Evolutionary conservation across 2,329 filamentous ascomycete genomes (phyloP).

Genomic region (Acrocalymma vagum): DNA sequence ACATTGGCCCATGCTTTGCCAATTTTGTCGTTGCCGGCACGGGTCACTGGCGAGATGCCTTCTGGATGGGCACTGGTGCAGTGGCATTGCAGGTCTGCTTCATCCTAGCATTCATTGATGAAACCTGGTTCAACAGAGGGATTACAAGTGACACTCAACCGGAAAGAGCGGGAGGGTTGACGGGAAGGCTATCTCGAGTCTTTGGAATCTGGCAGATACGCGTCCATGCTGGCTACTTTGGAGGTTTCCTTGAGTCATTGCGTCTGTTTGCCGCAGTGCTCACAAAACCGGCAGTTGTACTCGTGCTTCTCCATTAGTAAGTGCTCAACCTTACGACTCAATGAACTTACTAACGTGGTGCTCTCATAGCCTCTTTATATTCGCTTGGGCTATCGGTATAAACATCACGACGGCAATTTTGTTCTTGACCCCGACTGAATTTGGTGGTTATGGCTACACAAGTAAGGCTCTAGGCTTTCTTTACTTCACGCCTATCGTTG

Average conservation of each 20-base stretch:
- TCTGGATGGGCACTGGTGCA: slow-evolving; percentile 13
- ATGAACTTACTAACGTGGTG: not conserved
- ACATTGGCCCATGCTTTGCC: slow-evolving; percentile 28
- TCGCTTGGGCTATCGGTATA: slow-evolving; percentile 16
- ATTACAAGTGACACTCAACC: not conserved
- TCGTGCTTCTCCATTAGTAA: not conserved
- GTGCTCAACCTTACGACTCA: not conserved
- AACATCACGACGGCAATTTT: slow-evolving; percentile 13
- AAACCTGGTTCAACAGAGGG: slow-evolving; percentile 2
- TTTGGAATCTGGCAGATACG: slow-evolving; percentile 9
- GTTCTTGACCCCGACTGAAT: slow-evolving; percentile 3
- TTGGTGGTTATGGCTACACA: slow-evolving; percentile 11
- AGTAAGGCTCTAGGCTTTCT: slow-evolving; percentile 17
- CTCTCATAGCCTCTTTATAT: slow-evolving; percentile 7
- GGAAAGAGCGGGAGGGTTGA: not conserved
- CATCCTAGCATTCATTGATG: slow-evolving; percentile 4
- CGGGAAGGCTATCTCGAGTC: slow-evolving; percentile 1
- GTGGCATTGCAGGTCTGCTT: slow-evolving; percentile 2
- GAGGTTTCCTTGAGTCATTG: not conserved
- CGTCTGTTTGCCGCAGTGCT: not conserved
- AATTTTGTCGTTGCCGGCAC: slow-evolving; percentile 18
- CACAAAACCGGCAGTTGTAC: not conserved
- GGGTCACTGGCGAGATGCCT: slow-evolving; percentile 13
- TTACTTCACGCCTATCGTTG: slow-evolving; percentile 42
- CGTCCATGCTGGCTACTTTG: slow-evolving; percentile 8